These are phyloP conservation scores for Sporothrix pallida DNA, from an alignment of 2,329 filamentous ascomycete genomes.

Conservation along the genomic window DNA sequence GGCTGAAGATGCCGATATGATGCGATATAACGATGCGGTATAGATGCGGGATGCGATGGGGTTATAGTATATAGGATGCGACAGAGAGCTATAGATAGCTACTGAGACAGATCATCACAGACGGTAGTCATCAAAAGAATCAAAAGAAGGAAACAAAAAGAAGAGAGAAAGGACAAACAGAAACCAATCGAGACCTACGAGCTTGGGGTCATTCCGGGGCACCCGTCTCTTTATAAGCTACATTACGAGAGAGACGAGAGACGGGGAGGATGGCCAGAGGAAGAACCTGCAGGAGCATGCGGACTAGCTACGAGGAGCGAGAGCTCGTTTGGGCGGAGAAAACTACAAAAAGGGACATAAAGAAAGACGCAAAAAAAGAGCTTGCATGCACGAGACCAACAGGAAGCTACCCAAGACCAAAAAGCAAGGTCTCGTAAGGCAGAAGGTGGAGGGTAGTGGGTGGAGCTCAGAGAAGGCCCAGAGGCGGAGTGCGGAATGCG, in stretches of 20 bases:
- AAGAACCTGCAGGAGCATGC: not conserved
- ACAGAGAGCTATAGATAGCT: too few relatives aligned
- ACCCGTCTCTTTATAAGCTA: not conserved
- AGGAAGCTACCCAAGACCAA: not conserved
- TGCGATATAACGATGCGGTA: not conserved
- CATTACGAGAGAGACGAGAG: not conserved
- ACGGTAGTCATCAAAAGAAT: not conserved
- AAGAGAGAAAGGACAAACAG: not conserved
- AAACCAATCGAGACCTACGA: not conserved
- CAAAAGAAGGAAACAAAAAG: not conserved
- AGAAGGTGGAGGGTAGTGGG: not conserved
- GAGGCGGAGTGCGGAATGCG: too few relatives aligned
- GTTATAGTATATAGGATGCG: too few relatives aligned
- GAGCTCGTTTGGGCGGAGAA: slow-evolving; percentile 2
- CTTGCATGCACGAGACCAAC: slow-evolving; percentile 23
- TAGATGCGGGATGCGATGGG: not conserved
- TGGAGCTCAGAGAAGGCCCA: not conserved
- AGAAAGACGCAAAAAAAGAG: not conserved
- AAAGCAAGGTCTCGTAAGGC: not conserved
- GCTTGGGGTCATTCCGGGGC: not conserved
- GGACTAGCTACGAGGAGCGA: not conserved
- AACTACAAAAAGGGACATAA: not conserved
- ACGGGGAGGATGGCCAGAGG: not conserved
- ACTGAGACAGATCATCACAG: not conserved
- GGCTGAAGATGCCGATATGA: not conserved